A percentile compares a stretch with the other conserved stretches of the same genome.
phyloP scores from a whole-genome alignment of 1,284 basidiomycete genomes.

The Cryptococcus amylolentus region DNA sequence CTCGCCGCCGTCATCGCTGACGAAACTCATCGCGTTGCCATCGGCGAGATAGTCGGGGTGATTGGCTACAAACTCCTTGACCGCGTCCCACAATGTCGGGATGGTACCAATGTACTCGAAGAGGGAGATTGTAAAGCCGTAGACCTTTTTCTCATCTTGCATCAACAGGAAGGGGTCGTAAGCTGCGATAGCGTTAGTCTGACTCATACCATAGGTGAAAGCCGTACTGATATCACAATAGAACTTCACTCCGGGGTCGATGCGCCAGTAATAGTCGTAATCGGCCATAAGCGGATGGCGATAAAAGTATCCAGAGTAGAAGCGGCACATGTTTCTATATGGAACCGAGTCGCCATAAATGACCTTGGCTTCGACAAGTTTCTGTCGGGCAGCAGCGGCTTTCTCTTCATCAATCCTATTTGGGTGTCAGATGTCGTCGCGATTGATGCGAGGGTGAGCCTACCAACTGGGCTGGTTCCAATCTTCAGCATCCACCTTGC shows the following conservation, averaged over 20 bases:
- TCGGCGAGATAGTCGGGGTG: constrained; percentile 66
- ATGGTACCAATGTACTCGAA: constrained; percentile 76
- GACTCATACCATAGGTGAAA: not conserved
- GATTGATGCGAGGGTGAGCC: constrained; percentile 5
- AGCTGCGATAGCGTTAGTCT: constrained; percentile 31
- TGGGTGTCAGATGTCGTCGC: not conserved
- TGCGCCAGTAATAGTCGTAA: constrained; percentile 91
- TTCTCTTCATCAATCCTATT: constrained; percentile 64
- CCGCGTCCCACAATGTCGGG: constrained; percentile 67
- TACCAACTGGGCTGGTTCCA: constrained; percentile 78
- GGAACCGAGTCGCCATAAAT: constrained; percentile 76
- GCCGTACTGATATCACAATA: constrained; percentile 62
- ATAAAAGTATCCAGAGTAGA: constrained; percentile 86
- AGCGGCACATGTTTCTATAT: constrained; percentile 74
- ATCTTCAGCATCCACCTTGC: constrained; percentile 71
- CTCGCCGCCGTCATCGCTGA: constrained; percentile 67
- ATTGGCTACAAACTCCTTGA: constrained; percentile 65
- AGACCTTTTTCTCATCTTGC: constrained; percentile 72
- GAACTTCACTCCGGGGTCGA: constrained; percentile 70
- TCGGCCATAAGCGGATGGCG: constrained; percentile 69
- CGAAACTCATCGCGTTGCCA: constrained; percentile 68
- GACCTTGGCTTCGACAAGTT: constrained; percentile 69
- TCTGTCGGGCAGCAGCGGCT: constrained; percentile 61
- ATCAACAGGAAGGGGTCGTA: constrained; percentile 86
- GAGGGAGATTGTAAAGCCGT: constrained; percentile 74